Conservation (phyloP, 2,329 filamentous ascomycete genomes). For the Aspergillus novoparasiticus region DNA sequence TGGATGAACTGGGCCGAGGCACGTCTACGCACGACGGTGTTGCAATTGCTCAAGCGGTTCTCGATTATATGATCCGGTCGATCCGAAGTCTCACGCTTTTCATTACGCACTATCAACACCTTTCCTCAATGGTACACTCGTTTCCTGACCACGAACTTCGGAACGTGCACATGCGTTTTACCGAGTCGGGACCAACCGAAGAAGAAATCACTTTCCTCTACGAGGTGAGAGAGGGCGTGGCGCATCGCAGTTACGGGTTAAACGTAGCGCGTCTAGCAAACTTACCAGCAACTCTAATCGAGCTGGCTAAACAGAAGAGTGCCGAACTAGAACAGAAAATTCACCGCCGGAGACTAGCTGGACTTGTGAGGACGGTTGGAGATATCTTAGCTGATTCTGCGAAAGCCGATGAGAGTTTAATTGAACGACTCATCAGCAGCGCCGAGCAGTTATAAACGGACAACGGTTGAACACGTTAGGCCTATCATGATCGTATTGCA, state of each 20-base stretch:
- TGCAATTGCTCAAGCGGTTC: constrained; percentile 89
- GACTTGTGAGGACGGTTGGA: constrained; percentile 33
- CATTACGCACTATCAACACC: constrained; percentile 95
- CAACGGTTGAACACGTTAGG: neutral
- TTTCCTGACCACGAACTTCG: constrained; percentile 67
- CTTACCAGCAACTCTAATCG: constrained; percentile 74
- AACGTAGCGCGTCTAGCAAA: constrained; percentile 89
- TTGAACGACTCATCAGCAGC: constrained; percentile 35
- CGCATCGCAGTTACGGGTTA: constrained; percentile 89
- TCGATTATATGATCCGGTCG: constrained; percentile 78
- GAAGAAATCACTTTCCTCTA: constrained; percentile 91
- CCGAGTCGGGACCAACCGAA: constrained; percentile 53
- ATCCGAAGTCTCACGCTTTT: constrained; percentile 82
- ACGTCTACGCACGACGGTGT: constrained; percentile 96
- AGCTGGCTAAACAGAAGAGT: constrained; percentile 78
- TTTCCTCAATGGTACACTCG: constrained; percentile 71
- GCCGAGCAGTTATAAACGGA: constrained; percentile 34
- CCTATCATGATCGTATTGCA: neutral
- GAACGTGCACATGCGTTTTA: constrained; percentile 96
- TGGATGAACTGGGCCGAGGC: constrained; percentile 92
- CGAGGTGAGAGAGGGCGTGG: constrained; percentile 85
- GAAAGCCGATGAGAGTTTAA: constrained; percentile 23
- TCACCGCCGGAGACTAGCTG: constrained; percentile 61
- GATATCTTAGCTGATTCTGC: constrained; percentile 25
- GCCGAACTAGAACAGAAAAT: constrained; percentile 76